Base-by-base conservation (phyloP, 345 rosid genomes). In the Crucihimalaya himalaica region DNA sequence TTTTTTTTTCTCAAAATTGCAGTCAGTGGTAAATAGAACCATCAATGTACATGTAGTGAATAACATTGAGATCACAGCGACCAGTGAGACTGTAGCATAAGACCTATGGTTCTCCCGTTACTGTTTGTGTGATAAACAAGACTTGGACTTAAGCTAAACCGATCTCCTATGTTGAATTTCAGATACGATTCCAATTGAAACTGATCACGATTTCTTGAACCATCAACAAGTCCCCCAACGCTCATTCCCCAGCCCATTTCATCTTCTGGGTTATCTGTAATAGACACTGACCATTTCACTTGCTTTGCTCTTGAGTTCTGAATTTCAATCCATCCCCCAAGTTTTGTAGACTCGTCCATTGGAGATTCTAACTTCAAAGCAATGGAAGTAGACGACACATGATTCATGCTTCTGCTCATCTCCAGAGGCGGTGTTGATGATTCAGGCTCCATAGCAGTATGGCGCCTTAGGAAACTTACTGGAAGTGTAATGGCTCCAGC, bases 241-340 rank as follows among this genome's bases (percentile, higher is more conserved):
- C 83, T 83, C 70, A 85, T 46, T 28, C 96, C 97, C 97, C 95
- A 94, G n/a, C 95, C 91, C 15, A 78, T 50, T 68, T 84, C 97
- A 61, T 87, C 87, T 53, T 88, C 87, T 32, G 84, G 80, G 25
- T 78, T 83, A 63, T 94, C 88, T 53, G 86, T 84, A 45, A 85
- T 48, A 57, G 70, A 85, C 19, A 86, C 70, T 8, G 85, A 89
- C 97, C 97, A 94, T 39, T 83, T 81, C 2, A 90, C 12, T 9
- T 70, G 74, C 73, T 74, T 82, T 45, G 73, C 70, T 67, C 81
- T 77, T 1, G 84, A 77, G 20, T 79, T 82, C 66, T 86, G 81
- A 84, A 86, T 77, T 84, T 94, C 93, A 61, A 89, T 58, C 98
- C 98, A 91, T 70, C 89, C 89, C 3, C 84, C 85, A 42, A 94